Evolutionary conservation across 768 basidiomycete species (phyloP).

Genomic region (Xerocomellus chrysenteron): DNA sequence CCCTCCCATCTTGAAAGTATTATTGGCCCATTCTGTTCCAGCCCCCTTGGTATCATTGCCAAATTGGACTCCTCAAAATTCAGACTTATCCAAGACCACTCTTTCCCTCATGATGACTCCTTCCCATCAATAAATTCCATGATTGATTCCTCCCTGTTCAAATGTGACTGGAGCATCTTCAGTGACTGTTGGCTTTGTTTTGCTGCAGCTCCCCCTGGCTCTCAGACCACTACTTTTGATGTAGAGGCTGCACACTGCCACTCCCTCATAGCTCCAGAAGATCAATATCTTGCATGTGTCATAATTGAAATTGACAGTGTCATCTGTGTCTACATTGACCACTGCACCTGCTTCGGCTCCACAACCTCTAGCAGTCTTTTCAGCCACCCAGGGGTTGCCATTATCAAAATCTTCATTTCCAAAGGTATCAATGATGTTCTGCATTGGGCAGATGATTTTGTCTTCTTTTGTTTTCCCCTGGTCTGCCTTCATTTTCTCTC

Average conservation of each 20-base stretch:
- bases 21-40: no score
- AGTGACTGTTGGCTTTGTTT: background rate
- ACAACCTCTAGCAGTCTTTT: background rate
- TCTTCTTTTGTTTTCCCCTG: background rate
- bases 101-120: no score
- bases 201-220: background rate
- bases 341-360: background rate
- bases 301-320: background rate
- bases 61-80: no score
- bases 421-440: background rate
- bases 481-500: no score
- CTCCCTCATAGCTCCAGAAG: background rate
- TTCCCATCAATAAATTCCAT: no score
- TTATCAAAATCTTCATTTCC: background rate
- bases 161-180: background rate
- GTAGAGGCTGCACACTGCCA: background rate
- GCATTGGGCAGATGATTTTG: background rate
- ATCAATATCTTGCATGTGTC: background rate
- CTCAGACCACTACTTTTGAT: background rate
- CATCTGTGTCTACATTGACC: background rate
- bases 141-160: no score
- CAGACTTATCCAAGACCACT: no score
- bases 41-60: no score
- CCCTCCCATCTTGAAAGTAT: no score
- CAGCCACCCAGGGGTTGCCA: background rate